Evolutionary conservation across 192 early-diverging fungal genomes (phyloP), one percentile per base, ranked within the genome.

Genomic region (Chytriomyces hyalinus): DNA sequence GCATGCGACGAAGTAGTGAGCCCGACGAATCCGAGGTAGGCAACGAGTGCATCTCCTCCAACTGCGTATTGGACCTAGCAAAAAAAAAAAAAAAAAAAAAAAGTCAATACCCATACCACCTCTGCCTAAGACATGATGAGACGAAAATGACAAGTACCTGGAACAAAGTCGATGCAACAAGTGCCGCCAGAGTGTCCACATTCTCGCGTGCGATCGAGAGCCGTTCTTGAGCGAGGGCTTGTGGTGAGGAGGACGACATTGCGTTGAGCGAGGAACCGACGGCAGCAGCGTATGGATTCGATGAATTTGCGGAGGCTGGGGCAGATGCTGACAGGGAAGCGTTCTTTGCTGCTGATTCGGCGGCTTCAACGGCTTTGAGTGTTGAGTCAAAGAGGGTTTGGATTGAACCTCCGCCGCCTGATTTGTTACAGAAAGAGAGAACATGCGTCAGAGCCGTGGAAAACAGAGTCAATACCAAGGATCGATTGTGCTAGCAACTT

Each of bases 151-250:
- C 36, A 36, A 2, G 0, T 0, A 36, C 51, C 24, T 79, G 78
- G 65, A 79, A 79, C 9, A 79, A 61, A 15, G 78, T 53, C 36
- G 47, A 44, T 6, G 78, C 70, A 9, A 79, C 78, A 49, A 79
- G 70, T 49, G 78, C 78, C n/a, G 78, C 78, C 49, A 79, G 71
- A 13, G 78, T 74, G 62, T 79, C 78, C 46, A 79, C 50, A 65
- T 73, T 74, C 36, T 65, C 70, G 7, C 59, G 36, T 28, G 77
- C 77, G 69, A 44, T 48, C 6, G 47, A 22, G 50, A 68, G 65
- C 15, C 47, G 47, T 53, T 77, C 65, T 11, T 17, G 13, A n/a
- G 59, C 64, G 20, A 61, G 36, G 49, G 36, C 11, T 62, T 13
- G 62, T 20, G 57, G 57, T 6, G 62, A 22, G 11, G 48, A 8